phyloP scores from a whole-genome alignment of 2,329 filamentous ascomycete species.

The Teratosphaeria pseudoeucalypti region DNA sequence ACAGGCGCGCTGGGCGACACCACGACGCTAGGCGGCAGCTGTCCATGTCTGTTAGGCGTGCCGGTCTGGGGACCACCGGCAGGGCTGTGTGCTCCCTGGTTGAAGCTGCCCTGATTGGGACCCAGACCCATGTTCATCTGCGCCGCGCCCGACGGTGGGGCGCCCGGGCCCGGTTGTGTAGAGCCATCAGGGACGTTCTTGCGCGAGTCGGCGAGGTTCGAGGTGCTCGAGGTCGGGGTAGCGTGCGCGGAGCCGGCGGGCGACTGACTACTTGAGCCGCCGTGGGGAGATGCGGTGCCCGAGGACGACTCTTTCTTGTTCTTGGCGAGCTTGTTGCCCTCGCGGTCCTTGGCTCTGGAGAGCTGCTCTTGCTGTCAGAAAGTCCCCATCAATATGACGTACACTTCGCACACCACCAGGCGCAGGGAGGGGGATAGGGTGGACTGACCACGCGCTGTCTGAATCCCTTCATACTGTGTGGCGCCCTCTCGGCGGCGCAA shows the following conservation, averaged over 20 bases:
- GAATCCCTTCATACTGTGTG: constrained; percentile 78
- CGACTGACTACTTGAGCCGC: constrained; percentile 43
- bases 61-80: constrained; percentile 5
- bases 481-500: background rate
- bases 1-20: constrained; percentile 92
- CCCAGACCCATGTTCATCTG: constrained; percentile 11
- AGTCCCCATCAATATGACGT: constrained; percentile 14
- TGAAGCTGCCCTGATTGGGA: constrained; percentile 11
- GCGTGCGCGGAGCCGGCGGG: constrained; percentile 51
- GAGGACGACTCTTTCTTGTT: constrained; percentile 43
- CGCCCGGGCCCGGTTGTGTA: constrained; percentile 37
- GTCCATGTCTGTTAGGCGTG: constrained; percentile 20
- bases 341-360: constrained; percentile 56
- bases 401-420: constrained; percentile 12
- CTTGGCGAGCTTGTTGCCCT: constrained; percentile 59
- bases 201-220: constrained; percentile 72
- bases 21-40: constrained; percentile 62
- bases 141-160: constrained; percentile 15
- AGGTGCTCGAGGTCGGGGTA: constrained; percentile 83
- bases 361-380: constrained; percentile 62
- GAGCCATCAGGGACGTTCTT: constrained; percentile 56
- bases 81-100: constrained; percentile 6
- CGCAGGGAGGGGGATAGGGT: constrained; percentile 13
- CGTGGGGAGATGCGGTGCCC: constrained; percentile 68
- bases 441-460: constrained; percentile 87